Evolutionary conservation across 257 asterid genomes (phyloP).

Genomic region (Schizonepeta tenuifolia): DNA sequence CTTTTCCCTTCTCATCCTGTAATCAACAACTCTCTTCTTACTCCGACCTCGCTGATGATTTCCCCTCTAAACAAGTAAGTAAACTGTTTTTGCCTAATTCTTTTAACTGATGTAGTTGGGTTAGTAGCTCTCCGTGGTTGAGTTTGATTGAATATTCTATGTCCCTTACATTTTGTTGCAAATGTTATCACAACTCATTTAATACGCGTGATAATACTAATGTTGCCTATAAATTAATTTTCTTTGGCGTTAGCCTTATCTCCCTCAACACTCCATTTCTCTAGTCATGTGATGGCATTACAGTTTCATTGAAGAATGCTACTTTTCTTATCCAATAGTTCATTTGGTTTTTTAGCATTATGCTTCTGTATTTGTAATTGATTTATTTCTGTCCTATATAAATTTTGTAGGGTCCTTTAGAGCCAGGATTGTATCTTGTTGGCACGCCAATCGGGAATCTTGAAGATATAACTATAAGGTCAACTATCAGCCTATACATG

Average conservation of each 20-base stretch:
- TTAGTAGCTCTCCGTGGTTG: no score
- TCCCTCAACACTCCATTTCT: neutral
- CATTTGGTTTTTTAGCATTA: neutral
- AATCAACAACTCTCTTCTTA: constrained; percentile 26
- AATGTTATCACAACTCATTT: neutral
- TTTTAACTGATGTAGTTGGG: no score
- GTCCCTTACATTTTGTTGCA: neutral
- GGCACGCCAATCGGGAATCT: constrained; percentile 98
- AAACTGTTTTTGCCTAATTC: neutral
- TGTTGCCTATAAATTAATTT: neutral
- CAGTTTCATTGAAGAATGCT: neutral
- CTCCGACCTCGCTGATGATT: constrained; percentile 34
- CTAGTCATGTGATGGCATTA: neutral
- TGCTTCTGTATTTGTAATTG: constrained; percentile 9
- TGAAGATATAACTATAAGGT: constrained; percentile 93
- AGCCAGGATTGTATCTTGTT: constrained; percentile 87
- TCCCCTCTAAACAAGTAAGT: constrained; percentile 54
- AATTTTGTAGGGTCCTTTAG: constrained; percentile 65
- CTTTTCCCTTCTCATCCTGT: constrained; percentile 34
- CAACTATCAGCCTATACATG: constrained; percentile 18
- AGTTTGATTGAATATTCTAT: neutral
- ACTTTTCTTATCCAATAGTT: neutral
- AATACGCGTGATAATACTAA: neutral
- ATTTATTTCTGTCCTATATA: neutral
- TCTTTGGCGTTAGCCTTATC: neutral